Base-by-base conservation (phyloP, 2,329 filamentous ascomycete species). In the Arthroderma sp. region DNA sequence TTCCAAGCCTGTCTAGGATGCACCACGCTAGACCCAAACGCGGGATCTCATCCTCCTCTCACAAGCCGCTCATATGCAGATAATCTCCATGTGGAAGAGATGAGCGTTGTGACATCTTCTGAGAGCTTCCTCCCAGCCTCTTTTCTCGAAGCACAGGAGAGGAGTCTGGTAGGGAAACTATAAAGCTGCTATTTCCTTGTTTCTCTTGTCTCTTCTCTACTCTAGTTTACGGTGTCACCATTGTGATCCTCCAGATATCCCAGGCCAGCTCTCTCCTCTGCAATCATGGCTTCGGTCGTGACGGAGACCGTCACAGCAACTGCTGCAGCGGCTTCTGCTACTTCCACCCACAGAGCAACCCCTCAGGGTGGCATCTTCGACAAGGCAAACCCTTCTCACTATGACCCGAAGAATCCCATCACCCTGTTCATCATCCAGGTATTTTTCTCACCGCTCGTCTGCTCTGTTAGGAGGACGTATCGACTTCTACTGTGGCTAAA, bases 341-440 rank as follows among this genome's bases (percentile, higher is more conserved):
- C 56, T 29, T 50, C 57, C 37, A 62, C 56, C 6, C 48, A 49
- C 40, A 58, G 66, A 52, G 69, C 63, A 44, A 56, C 70, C 40
- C 67, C 72, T 5, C 80, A 83, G 59, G 78, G 72, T 42, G 84
- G 84, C 50, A 75, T 89, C 48, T 68, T 89, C 37, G 82, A 86
- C 51, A 79, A 80, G 37, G 65, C 74, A 43, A 79, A 85, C 50
- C 84, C 84, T 1, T 71, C 81, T 29, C 58, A 73, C 29, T 86
- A 82, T 64, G 77, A 82, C 53, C 56, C 80, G 7, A 81, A 75
- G 46, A 81, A 86, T 52, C 84, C 83, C 5, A 80, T 88, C 49
- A 76, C 78, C 38, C 62, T 85, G 39, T 86, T 88, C 63, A 85
- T 87, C 55, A 81, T 87, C 40, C 82, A 82, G 72, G 78, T 77